Evolutionary conservation across 306 rosid species (phyloP).

Genomic region (Cucurbita ficifolia): DNA sequence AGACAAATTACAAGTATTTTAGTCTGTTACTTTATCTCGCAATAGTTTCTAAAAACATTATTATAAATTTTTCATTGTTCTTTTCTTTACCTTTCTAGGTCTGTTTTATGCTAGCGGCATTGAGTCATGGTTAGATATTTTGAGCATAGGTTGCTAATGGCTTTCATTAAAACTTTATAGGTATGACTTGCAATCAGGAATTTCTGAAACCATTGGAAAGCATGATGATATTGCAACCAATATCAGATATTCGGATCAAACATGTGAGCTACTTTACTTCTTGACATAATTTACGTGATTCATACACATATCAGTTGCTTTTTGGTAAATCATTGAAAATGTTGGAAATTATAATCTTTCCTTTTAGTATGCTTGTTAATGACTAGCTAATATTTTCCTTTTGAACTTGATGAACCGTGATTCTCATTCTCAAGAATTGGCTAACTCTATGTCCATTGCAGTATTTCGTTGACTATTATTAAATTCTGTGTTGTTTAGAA

Average conservation of each 20-base stretch:
- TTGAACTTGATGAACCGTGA: background rate
- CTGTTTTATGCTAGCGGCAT: background rate
- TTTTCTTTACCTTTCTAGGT: background rate
- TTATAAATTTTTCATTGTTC: background rate
- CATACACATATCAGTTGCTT: conserved; percentile 12
- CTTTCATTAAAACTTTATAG: conserved; percentile 21
- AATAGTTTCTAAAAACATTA: background rate
- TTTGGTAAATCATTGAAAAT: background rate
- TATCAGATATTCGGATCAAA: conserved; percentile 52
- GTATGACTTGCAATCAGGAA: conserved; percentile 65
- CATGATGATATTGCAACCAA: conserved; percentile 66
- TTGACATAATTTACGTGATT: conserved; percentile 1
- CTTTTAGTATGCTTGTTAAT: background rate
- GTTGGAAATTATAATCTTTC: background rate
- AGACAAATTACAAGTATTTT: background rate
- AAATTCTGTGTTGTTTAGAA: background rate
- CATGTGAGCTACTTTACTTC: conserved; percentile 32
- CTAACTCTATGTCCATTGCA: background rate
- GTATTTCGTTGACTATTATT: background rate
- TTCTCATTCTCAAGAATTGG: background rate
- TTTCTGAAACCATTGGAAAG: conserved; percentile 32
- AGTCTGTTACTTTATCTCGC: background rate
- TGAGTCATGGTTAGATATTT: background rate
- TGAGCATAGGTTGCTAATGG: conserved; percentile 5
- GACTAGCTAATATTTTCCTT: background rate